A percentile compares a stretch with the other conserved stretches of the same genome.
phyloP scores from a whole-genome alignment of 176 grass and related monocot genomes.

The Oryza punctata region DNA sequence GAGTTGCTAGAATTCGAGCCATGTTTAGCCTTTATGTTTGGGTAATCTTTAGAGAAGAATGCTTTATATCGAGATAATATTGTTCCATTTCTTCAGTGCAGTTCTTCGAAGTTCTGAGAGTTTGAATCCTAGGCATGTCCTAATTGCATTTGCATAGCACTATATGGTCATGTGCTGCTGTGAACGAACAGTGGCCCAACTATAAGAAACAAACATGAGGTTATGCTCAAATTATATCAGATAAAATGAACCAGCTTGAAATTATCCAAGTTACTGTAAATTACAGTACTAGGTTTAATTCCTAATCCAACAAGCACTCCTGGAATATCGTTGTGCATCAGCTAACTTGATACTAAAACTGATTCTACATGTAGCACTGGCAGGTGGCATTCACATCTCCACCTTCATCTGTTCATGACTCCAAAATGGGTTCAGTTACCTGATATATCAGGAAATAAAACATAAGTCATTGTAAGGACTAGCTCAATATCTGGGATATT shows the following conservation, averaged over 20 bases:
- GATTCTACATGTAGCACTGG: background rate
- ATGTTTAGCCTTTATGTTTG: background rate
- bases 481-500: background rate
- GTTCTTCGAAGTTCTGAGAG: background rate
- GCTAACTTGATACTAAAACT: background rate
- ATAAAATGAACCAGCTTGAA: background rate
- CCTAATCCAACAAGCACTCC: background rate
- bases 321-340: background rate
- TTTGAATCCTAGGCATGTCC: background rate
- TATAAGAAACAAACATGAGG: background rate
- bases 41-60: background rate
- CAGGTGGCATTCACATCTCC: slow-evolving; percentile 1
- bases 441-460: slow-evolving; percentile 21
- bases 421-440: slow-evolving; percentile 15
- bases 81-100: background rate
- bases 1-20: slow-evolving; percentile 1
- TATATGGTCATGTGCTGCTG: background rate
- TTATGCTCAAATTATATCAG: too few species aligned
- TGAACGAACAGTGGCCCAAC: background rate
- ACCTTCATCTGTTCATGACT: background rate
- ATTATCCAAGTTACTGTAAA: background rate
- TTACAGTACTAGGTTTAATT: background rate
- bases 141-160: background rate
- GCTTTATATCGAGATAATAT: background rate
- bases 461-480: background rate